A percentile compares a stretch with the other conserved stretches of the same genome.
Evolutionary conservation across 2,329 filamentous ascomycete species (phyloP).

Genomic region (Geosmithia flava): DNA sequence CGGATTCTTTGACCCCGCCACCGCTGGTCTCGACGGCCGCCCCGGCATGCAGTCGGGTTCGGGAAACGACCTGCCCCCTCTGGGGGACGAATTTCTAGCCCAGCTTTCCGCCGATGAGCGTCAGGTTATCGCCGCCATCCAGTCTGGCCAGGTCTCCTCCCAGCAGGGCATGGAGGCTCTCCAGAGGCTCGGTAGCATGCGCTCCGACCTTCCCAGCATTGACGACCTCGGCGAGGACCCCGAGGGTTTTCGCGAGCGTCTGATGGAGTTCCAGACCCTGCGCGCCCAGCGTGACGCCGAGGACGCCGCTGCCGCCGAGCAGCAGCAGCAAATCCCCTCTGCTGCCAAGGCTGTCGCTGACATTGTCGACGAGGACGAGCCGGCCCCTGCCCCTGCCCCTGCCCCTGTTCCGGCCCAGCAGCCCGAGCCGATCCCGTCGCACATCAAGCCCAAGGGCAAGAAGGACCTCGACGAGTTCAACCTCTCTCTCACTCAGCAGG

Average conservation of each 20-base stretch:
- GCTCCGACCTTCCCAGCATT: slow-evolving; percentile 34
- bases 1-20: slow-evolving; percentile 53
- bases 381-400: background rate
- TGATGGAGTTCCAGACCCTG: slow-evolving; percentile 74
- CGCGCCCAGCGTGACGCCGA: slow-evolving; percentile 59
- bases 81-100: slow-evolving; percentile 63
- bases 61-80: slow-evolving; percentile 34
- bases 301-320: slow-evolving; percentile 18
- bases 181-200: slow-evolving; percentile 20
- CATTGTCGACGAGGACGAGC: slow-evolving; percentile 4
- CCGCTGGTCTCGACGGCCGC: slow-evolving; percentile 22
- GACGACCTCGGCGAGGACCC: slow-evolving; percentile 39
- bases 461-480: slow-evolving; percentile 20
- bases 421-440: background rate
- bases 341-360: slow-evolving; percentile 10
- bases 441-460: slow-evolving; percentile 7
- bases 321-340: background rate
- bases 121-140: slow-evolving; percentile 33
- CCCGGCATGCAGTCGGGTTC: slow-evolving; percentile 9
- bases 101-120: slow-evolving; percentile 45
- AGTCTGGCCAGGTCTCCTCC: slow-evolving; percentile 4
- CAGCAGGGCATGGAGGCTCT: slow-evolving; percentile 24
- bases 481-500: slow-evolving; percentile 71
- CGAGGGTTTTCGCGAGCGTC: slow-evolving; percentile 54
- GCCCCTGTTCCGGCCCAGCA: background rate